Evolutionary conservation across 1,284 basidiomycete species (phyloP).

Genomic region (Termitomyces sp.): DNA sequence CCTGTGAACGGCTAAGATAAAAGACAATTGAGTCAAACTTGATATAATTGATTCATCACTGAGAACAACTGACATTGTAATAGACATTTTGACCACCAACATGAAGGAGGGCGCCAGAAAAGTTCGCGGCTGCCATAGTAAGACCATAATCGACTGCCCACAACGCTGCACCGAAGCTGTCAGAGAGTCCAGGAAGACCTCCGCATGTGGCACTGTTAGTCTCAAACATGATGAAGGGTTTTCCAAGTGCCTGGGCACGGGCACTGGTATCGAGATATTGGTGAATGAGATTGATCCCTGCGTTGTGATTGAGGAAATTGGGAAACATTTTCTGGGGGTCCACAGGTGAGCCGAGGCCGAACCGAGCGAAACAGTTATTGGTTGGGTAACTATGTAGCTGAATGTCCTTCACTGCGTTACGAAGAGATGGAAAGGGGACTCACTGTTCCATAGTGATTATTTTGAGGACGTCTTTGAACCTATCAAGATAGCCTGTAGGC

Average conservation of each 20-base stretch:
- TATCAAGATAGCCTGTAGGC: constrained; percentile 52
- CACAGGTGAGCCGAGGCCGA: constrained; percentile 29
- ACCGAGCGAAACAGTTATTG: constrained; percentile 55
- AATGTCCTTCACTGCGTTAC: neutral
- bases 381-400: constrained; percentile 42
- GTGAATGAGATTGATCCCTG: constrained; percentile 36
- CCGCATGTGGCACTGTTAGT: constrained; percentile 76
- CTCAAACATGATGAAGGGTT: constrained; percentile 68
- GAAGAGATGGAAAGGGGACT: constrained; percentile 2
- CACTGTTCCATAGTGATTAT: constrained; percentile 43
- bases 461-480: constrained; percentile 40
- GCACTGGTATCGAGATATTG: constrained; percentile 43
- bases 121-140: constrained; percentile 55
- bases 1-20: constrained; percentile 45
- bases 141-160: constrained; percentile 65
- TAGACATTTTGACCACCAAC: constrained; percentile 60
- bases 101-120: constrained; percentile 50
- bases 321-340: constrained; percentile 50
- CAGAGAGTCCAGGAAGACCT: constrained; percentile 69
- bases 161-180: constrained; percentile 63
- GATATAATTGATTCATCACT: no score
- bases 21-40: neutral
- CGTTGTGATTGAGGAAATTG: constrained; percentile 51
- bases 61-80: constrained; percentile 49
- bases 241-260: constrained; percentile 38